These are phyloP conservation scores for Saccharomyces hybrid DNA, from an alignment of 1,139 yeast genomes.

Conservation along the genomic window DNA sequence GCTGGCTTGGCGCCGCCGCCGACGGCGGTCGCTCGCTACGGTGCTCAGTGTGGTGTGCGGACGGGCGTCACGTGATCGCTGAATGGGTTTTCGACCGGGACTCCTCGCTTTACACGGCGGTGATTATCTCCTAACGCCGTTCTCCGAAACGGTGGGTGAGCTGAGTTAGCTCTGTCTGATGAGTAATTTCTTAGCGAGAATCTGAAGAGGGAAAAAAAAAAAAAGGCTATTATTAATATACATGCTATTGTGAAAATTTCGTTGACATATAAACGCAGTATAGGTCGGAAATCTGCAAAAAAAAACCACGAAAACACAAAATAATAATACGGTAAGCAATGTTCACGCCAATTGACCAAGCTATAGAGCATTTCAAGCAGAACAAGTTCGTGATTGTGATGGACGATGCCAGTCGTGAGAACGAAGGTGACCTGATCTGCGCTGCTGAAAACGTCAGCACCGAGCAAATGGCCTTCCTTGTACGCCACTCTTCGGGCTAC, in stretches of 20 bases:
- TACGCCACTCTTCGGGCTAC: slow-evolving; percentile 82
- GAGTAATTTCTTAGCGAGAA: not conserved
- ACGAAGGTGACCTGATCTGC: slow-evolving; percentile 92
- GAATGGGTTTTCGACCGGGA: not conserved
- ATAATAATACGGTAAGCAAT: not conserved
- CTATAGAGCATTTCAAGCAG: slow-evolving; percentile 68
- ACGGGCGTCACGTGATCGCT: not conserved
- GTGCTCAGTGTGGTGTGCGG: not conserved
- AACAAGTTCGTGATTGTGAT: slow-evolving; percentile 90
- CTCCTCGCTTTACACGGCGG: not conserved
- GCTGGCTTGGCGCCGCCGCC: not conserved
- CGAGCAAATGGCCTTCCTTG: slow-evolving; percentile 89
- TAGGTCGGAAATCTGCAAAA: not conserved
- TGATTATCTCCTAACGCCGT: not conserved
- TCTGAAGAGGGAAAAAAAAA: not conserved
- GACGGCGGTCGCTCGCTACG: not conserved
- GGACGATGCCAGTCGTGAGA: slow-evolving; percentile 94
- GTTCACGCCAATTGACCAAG: slow-evolving; percentile 61
- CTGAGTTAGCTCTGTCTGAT: not conserved
- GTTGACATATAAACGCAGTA: not conserved
- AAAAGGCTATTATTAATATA: not conserved
- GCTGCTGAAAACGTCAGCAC: slow-evolving; percentile 79
- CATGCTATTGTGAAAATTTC: not conserved
- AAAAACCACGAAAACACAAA: not conserved
- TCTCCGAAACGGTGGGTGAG: not conserved